Evolutionary conservation across 1,284 basidiomycete genomes (phyloP).

Genomic region (Moesziomyces parantarcticus): DNA sequence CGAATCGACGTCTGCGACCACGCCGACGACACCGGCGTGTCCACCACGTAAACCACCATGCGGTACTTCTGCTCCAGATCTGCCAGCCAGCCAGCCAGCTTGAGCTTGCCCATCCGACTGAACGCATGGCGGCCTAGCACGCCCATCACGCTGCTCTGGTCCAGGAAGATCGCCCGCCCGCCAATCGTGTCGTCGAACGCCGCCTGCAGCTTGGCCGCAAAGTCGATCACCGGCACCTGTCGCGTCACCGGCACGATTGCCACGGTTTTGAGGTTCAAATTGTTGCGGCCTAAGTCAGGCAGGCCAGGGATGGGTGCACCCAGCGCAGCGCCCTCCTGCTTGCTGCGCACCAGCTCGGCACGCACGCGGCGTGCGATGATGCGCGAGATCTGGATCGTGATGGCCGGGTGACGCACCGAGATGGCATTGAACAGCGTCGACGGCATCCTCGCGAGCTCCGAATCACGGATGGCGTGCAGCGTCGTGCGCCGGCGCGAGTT

Average conservation of each 20-base stretch:
- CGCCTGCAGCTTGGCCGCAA: constrained; percentile 60
- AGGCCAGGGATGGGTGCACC: constrained; percentile 56
- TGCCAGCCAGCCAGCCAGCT: constrained; percentile 66
- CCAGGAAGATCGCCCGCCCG: constrained; percentile 60
- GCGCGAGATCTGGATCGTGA: constrained; percentile 92
- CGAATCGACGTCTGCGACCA: constrained; percentile 66
- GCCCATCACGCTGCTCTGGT: constrained; percentile 65
- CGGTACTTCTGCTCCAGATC: constrained; percentile 65
- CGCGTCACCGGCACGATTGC: constrained; percentile 77
- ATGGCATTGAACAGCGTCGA: constrained; percentile 96
- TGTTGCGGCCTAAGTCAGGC: constrained; percentile 75
- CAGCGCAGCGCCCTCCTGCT: constrained; percentile 43
- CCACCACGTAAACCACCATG: constrained; percentile 65
- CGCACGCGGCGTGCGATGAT: constrained; percentile 93
- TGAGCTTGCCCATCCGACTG: constrained; percentile 67
- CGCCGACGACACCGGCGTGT: constrained; percentile 64
- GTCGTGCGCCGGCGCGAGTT: constrained; percentile 87
- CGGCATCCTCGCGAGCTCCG: constrained; percentile 97
- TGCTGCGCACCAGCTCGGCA: constrained; percentile 74
- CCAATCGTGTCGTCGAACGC: constrained; percentile 64
- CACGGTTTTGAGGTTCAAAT: constrained; percentile 92
- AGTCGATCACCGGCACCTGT: constrained; percentile 64
- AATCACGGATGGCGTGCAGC: constrained; percentile 96
- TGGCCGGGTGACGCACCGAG: constrained; percentile 83
- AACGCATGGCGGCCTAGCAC: constrained; percentile 66